Evolutionary conservation across 2,329 filamentous ascomycete genomes (phyloP).

Genomic region (Hymenoscyphus repandus): DNA sequence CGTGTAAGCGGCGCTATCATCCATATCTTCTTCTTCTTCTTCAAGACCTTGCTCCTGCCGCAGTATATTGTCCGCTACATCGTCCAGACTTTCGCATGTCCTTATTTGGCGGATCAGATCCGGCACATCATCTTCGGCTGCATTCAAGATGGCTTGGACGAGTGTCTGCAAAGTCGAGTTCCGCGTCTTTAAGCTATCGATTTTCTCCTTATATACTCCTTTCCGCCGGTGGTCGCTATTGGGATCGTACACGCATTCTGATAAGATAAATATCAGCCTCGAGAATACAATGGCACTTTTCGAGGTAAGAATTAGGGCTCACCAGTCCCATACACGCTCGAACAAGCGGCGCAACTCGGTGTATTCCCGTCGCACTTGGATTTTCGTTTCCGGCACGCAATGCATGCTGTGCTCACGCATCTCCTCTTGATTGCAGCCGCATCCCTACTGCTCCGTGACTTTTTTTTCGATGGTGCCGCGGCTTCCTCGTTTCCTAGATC

Average conservation of each 20-base stretch:
- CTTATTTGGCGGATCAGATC: slow-evolving; percentile 81
- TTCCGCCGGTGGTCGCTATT: slow-evolving; percentile 95
- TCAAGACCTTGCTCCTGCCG: slow-evolving; percentile 30
- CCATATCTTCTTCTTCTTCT: slow-evolving; percentile 37
- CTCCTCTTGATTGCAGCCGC: slow-evolving; percentile 51
- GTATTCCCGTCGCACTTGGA: slow-evolving; percentile 89
- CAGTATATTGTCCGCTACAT: slow-evolving; percentile 31
- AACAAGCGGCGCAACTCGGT: slow-evolving; percentile 91
- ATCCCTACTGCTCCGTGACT: slow-evolving; percentile 28
- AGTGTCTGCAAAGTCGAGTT: slow-evolving; percentile 88
- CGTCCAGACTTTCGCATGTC: slow-evolving; percentile 60
- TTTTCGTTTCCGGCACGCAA: slow-evolving; percentile 73
- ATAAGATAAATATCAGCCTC: slow-evolving; percentile 5
- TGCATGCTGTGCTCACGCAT: slow-evolving; percentile 80
- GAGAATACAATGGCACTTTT: background rate
- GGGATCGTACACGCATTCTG: slow-evolving; percentile 86
- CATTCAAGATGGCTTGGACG: slow-evolving; percentile 88
- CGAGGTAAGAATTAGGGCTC: slow-evolving; percentile 7
- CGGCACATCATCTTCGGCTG: slow-evolving; percentile 78
- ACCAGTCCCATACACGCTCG: slow-evolving; percentile 78
- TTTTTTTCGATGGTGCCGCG: slow-evolving; percentile 23
- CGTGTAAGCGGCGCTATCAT: slow-evolving; percentile 37
- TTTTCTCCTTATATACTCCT: slow-evolving; percentile 92
- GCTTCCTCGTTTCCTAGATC: slow-evolving; percentile 3
- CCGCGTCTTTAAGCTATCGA: slow-evolving; percentile 79